Evolutionary conservation across 1,284 basidiomycete species (phyloP).

Genomic region (Xerocomus tenax): DNA sequence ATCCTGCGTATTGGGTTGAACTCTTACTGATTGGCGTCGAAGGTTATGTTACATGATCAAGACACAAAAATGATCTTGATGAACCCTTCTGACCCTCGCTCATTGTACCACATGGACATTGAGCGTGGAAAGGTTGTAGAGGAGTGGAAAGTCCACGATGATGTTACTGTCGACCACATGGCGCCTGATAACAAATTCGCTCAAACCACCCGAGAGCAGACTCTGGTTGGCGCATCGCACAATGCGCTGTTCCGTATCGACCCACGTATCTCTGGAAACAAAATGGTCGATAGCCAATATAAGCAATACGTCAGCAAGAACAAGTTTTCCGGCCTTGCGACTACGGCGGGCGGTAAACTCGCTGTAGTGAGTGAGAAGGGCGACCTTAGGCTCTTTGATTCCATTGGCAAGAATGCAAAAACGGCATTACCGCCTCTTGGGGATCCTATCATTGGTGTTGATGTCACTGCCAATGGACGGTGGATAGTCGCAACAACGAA

Average conservation of each 20-base stretch:
- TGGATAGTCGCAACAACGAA: slow-evolving; percentile 96
- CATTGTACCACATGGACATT: slow-evolving; percentile 88
- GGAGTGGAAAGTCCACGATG: slow-evolving; percentile 95
- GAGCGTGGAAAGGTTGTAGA: slow-evolving; percentile 96
- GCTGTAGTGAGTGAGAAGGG: slow-evolving; percentile 95
- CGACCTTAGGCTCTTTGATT: slow-evolving; percentile 91
- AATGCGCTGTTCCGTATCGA: slow-evolving; percentile 97
- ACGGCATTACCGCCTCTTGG: slow-evolving; percentile 94
- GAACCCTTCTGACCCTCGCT: slow-evolving; percentile 77
- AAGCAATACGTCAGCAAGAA: slow-evolving; percentile 96
- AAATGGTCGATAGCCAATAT: slow-evolving; percentile 90
- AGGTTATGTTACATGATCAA: slow-evolving; percentile 98
- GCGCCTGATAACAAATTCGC: slow-evolving; percentile 93
- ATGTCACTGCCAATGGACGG: slow-evolving; percentile 89
- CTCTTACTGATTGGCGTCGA: slow-evolving; percentile 12
- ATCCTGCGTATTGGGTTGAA: neutral
- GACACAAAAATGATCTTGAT: slow-evolving; percentile 93
- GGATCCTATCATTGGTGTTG: slow-evolving; percentile 90
- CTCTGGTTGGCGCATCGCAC: slow-evolving; percentile 85
- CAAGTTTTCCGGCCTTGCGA: slow-evolving; percentile 89
- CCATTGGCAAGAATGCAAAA: slow-evolving; percentile 98
- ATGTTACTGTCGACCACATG: slow-evolving; percentile 80
- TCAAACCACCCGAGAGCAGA: slow-evolving; percentile 87
- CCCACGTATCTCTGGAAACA: slow-evolving; percentile 83
- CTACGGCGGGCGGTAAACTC: slow-evolving; percentile 79